Evolutionary conservation across 116 monocot genomes (phyloP).

Genomic region (Dioscorea cayenensis): DNA sequence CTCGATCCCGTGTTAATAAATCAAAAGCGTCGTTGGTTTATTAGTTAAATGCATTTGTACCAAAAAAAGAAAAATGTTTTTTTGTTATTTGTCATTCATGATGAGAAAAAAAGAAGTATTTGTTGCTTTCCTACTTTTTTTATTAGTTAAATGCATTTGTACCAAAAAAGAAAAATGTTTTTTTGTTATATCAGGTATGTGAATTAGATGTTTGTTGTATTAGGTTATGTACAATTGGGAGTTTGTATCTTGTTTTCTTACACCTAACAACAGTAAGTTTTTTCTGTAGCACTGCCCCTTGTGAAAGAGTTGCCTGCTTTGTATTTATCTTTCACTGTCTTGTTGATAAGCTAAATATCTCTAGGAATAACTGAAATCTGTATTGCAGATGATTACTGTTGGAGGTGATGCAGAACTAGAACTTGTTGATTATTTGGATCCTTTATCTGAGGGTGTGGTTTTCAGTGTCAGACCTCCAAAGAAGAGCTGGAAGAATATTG

Average conservation of each 20-base stretch:
- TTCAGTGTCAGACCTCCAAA: constrained; percentile 98
- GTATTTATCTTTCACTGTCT: neutral
- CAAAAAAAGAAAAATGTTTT: no score
- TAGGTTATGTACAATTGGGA: neutral
- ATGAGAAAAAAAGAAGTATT: no score
- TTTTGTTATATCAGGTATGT: constrained; percentile 86
- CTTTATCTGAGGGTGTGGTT: constrained; percentile 97
- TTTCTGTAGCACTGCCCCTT: no score
- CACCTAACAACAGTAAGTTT: no score
- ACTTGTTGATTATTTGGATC: constrained; percentile 97
- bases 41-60: no score
- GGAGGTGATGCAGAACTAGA: constrained; percentile 98
- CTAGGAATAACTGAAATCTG: neutral
- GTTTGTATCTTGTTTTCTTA: neutral
- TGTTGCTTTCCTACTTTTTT: no score
- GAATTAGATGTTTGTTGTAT: neutral
- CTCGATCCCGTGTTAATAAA: no score
- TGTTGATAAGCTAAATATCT: neutral
- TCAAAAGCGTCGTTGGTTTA: no score
- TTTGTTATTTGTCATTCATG: no score
- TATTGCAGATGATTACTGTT: constrained; percentile 87
- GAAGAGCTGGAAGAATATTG: constrained; percentile 99
- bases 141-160: no score
- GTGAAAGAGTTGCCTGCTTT: neutral
- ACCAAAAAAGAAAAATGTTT: no score